Evolutionary conservation across 78 protist species (phyloP).

Genomic region (Chrysochromulina tobinii): DNA sequence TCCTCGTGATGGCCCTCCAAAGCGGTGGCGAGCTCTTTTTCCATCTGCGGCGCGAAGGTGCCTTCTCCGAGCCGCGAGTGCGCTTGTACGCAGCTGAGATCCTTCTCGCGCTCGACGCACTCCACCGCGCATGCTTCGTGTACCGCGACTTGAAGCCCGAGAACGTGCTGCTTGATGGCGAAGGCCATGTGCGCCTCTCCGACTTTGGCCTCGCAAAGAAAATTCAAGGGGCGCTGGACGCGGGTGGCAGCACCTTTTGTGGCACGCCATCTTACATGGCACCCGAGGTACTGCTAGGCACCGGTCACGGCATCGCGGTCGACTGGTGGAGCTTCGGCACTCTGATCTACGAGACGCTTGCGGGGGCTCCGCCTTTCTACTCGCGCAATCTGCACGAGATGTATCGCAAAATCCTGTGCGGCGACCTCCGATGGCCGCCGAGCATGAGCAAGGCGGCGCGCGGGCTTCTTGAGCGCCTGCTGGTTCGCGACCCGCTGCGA

Average conservation of each 20-base stretch:
- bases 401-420: neutral
- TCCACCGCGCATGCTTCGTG: slow-evolving; percentile 44
- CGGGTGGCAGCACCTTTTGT: slow-evolving; percentile 30
- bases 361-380: neutral
- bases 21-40: slow-evolving; percentile 76
- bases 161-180: slow-evolving; percentile 45
- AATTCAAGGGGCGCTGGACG: neutral
- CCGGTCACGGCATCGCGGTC: neutral
- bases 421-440: neutral
- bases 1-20: slow-evolving; percentile 27
- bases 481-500: neutral
- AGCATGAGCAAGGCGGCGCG: neutral
- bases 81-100: slow-evolving; percentile 67
- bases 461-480: neutral
- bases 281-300: slow-evolving; percentile 44
- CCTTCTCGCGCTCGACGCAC: slow-evolving; percentile 36
- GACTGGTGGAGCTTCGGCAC: slow-evolving; percentile 2
- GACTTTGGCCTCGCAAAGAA: slow-evolving; percentile 51
- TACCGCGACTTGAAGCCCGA: slow-evolving; percentile 74
- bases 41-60: slow-evolving; percentile 75
- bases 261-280: slow-evolving; percentile 60
- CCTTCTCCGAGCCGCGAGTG: slow-evolving; percentile 62
- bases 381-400: neutral
- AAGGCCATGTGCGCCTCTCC: slow-evolving; percentile 60
- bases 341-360: neutral